These are phyloP conservation scores for Chrysanthemum lavandulifolium DNA, from an alignment of 129 eudicot species.

Conservation along the genomic window DNA sequence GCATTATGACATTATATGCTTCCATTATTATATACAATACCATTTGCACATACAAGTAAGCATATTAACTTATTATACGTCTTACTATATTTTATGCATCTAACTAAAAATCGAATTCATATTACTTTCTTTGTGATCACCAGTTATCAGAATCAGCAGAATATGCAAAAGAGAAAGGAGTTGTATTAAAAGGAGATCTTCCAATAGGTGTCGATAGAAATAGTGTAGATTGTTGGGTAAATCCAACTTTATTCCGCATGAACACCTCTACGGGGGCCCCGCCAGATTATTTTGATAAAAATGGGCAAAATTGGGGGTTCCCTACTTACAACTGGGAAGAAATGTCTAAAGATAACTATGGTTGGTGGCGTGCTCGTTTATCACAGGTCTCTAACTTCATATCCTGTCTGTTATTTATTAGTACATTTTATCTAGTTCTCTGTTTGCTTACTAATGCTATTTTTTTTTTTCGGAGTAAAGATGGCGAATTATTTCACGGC, in stretches of 20 bases:
- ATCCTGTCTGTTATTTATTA: not conserved
- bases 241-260: constrained; percentile 93
- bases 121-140: constrained; percentile 17
- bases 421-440: not conserved
- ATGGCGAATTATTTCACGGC: constrained; percentile 98
- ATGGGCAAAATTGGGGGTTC: constrained; percentile 99
- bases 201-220: constrained; percentile 97
- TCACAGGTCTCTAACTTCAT: constrained; percentile 64
- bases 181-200: constrained; percentile 94
- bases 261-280: constrained; percentile 99
- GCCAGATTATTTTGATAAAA: constrained; percentile 98
- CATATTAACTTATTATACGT: constrained; percentile 5
- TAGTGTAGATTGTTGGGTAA: constrained; percentile 98
- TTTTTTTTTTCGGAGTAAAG: constrained; percentile 37
- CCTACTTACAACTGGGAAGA: constrained; percentile 99
- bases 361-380: constrained; percentile 99
- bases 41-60: constrained; percentile 92
- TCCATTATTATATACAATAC: constrained; percentile 90
- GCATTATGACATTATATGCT: constrained; percentile 74
- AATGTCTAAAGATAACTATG: constrained; percentile 99
- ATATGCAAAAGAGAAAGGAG: constrained; percentile 92
- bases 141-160: constrained; percentile 90
- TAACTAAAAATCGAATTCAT: not conserved
- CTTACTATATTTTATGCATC: constrained; percentile 10
- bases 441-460: not conserved